Evolutionary conservation across 192 early-diverging fungal genomes (phyloP).

Genomic region (Coemansia sp.): DNA sequence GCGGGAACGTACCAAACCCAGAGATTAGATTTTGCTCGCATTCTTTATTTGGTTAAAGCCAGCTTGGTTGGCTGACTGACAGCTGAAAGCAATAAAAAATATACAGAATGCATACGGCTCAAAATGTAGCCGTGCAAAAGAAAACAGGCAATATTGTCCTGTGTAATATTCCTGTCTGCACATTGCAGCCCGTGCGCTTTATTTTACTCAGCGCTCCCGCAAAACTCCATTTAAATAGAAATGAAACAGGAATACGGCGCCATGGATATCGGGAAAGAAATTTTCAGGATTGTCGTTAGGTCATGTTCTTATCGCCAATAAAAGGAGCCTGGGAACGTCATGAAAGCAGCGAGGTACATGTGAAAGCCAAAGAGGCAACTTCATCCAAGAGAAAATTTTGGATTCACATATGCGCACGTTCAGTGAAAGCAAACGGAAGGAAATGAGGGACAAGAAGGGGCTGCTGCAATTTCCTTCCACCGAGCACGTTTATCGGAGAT

Average conservation of each 20-base stretch:
- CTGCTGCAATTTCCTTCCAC: background rate
- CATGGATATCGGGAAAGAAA: background rate
- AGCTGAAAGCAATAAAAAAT: conserved; percentile 1
- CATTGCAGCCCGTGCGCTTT: background rate
- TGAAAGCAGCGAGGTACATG: background rate
- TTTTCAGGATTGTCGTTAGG: background rate
- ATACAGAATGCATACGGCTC: too few relatives aligned
- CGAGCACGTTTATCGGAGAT: background rate
- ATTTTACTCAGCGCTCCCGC: background rate
- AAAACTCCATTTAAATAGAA: background rate
- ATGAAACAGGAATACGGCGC: background rate
- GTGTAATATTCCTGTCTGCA: background rate
- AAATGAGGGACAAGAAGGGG: background rate
- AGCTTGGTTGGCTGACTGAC: background rate
- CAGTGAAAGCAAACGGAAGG: background rate
- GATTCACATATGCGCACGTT: conserved; percentile 6
- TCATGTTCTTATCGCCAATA: background rate
- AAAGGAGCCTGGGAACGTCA: conserved; percentile 1
- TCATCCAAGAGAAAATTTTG: background rate
- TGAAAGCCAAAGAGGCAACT: conserved; percentile 1
- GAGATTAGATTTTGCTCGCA: background rate
- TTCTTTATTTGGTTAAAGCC: background rate
- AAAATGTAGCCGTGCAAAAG: too few relatives aligned
- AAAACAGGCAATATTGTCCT: background rate
- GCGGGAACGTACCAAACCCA: background rate